Evolutionary conservation across 495 filamentous ascomycete species (phyloP).

Genomic region (Clohesyomyces aquaticus): DNA sequence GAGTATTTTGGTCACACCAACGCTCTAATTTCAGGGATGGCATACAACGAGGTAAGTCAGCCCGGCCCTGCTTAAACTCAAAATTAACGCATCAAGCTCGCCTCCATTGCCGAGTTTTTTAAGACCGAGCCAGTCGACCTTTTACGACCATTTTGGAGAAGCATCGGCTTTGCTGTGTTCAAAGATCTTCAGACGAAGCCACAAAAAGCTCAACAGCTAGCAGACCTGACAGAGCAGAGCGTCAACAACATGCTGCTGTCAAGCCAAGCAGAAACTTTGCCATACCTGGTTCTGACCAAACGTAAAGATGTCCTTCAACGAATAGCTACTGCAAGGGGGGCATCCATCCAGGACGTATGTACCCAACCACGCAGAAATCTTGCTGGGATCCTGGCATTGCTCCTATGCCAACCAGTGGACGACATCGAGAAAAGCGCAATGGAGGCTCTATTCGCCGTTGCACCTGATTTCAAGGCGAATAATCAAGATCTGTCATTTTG

Average conservation of each 20-base stretch:
- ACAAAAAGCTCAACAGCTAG: conserved; percentile 77
- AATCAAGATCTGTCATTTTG: conserved; percentile 67
- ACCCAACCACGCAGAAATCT: conserved; percentile 68
- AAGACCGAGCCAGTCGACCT: conserved; percentile 64
- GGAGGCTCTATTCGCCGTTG: conserved; percentile 65
- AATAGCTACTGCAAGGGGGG: conserved; percentile 74
- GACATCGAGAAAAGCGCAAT: conserved; percentile 71
- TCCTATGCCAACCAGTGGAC: conserved; percentile 70
- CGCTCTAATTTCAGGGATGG: conserved; percentile 72
- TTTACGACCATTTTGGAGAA: conserved; percentile 85
- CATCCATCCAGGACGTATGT: conserved; percentile 61
- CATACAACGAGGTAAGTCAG: conserved; percentile 73
- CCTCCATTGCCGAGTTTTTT: conserved; percentile 65
- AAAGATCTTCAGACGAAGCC: conserved; percentile 80
- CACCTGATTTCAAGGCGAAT: conserved; percentile 62
- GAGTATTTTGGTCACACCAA: conserved; percentile 87
- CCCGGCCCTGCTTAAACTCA: conserved; percentile 8
- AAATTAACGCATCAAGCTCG: conserved; percentile 47
- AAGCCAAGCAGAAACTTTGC: conserved; percentile 81
- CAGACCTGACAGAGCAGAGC: conserved; percentile 74
- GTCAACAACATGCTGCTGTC: conserved; percentile 72
- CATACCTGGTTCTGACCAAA: conserved; percentile 78
- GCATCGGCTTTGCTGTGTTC: conserved; percentile 73
- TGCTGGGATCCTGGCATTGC: conserved; percentile 73
- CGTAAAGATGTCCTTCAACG: conserved; percentile 76